These are phyloP conservation scores for Colletotrichum liaoningense DNA, from an alignment of 2,329 filamentous ascomycete species.

Conservation along the genomic window DNA sequence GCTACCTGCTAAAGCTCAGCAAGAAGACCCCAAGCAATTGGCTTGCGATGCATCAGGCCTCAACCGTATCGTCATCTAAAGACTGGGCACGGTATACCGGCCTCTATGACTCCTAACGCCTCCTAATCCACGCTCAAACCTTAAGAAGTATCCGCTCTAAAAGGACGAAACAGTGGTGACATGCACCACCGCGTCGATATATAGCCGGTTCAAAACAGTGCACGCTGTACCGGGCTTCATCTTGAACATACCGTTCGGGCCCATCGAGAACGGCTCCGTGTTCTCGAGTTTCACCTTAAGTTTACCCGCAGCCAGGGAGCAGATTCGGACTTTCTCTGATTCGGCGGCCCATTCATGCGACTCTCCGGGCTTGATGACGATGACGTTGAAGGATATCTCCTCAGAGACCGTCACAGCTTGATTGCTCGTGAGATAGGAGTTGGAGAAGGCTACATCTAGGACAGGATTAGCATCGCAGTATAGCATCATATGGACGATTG, in stretches of 20 bases:
- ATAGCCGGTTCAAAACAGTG: constrained; percentile 55
- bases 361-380: constrained; percentile 53
- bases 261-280: constrained; percentile 52
- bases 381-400: constrained; percentile 53
- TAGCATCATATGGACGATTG: no score
- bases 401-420: constrained; percentile 49
- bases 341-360: constrained; percentile 45
- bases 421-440: constrained; percentile 51
- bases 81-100: no score
- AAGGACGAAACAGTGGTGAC: constrained; percentile 46
- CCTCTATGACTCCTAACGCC: no score
- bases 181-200: constrained; percentile 57
- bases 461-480: background rate
- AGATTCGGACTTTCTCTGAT: constrained; percentile 48
- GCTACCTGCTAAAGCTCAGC: background rate
- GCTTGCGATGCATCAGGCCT: background rate
- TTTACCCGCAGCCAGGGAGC: constrained; percentile 55
- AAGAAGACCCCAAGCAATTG: background rate
- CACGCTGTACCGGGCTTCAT: constrained; percentile 52
- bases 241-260: constrained; percentile 57
- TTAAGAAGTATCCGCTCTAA: background rate
- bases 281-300: constrained; percentile 50
- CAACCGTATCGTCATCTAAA: no score
- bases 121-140: no score
- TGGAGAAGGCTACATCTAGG: constrained; percentile 57